A percentile compares a stretch with the other conserved stretches of the same genome.
phyloP scores from a whole-genome alignment of 2,329 filamentous ascomycete species.

The Sphaerulina vaccinii region DNA sequence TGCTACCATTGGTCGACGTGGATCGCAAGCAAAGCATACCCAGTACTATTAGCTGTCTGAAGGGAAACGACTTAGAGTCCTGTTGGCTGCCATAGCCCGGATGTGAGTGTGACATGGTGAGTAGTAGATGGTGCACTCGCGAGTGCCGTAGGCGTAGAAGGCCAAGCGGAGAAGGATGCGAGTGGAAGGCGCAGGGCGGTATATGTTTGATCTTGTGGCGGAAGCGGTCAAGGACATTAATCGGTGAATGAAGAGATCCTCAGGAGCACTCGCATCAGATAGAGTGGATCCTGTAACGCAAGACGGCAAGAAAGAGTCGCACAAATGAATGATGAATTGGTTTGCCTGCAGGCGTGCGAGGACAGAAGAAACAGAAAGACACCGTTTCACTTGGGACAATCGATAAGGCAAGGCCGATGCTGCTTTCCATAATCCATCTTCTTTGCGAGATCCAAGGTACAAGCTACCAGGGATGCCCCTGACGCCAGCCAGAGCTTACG shows the following conservation, averaged over 20 bases:
- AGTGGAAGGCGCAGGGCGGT: constrained; percentile 12
- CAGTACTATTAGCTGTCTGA: constrained; percentile 57
- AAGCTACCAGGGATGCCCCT: constrained; percentile 14
- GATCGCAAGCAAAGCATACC: constrained; percentile 41
- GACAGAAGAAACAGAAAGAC: not conserved
- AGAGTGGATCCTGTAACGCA: constrained; percentile 15
- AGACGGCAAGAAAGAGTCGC: not conserved
- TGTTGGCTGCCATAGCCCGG: constrained; percentile 17
- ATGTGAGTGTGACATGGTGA: constrained; percentile 24
- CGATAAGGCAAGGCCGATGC: constrained; percentile 11
- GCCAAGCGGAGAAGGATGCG: constrained; percentile 9
- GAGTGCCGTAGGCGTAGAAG: constrained; percentile 1
- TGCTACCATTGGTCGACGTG: not conserved
- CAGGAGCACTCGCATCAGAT: constrained; percentile 7
- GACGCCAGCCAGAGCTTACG: constrained; percentile 8
- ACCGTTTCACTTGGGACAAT: constrained; percentile 13
- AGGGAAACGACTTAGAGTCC: constrained; percentile 50
- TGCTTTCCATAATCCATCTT: not conserved
- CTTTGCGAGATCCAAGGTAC: constrained; percentile 17
- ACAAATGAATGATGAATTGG: not conserved
- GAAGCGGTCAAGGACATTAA: constrained; percentile 19
- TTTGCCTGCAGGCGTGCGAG: not conserved
- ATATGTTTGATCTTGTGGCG: constrained; percentile 14
- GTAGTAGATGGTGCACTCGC: not conserved
- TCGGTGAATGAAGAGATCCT: constrained; percentile 9